Conservation (phyloP, 345 rosid genomes). For the Hibiscus syriacus region DNA sequence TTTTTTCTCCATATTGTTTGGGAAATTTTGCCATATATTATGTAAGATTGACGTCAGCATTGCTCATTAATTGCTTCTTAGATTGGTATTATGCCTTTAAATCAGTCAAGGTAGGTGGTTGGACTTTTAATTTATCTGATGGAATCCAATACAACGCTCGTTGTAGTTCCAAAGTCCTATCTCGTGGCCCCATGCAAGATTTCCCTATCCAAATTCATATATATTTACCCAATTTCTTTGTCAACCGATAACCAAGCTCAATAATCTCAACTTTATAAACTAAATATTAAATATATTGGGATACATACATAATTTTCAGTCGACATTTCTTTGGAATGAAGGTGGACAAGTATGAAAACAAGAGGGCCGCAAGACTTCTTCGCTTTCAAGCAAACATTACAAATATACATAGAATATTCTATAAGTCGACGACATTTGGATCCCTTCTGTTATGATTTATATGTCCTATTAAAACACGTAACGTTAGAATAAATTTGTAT, state of each 20-base stretch:
- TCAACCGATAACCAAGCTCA: slow-evolving; percentile 11
- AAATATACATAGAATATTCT: not conserved
- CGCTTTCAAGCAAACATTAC: not conserved
- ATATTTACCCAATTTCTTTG: not conserved
- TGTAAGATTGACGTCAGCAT: slow-evolving; percentile 1
- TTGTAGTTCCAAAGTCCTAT: slow-evolving; percentile 2
- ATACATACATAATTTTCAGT: not conserved
- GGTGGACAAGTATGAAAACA: not conserved
- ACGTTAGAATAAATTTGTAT: too few species aligned
- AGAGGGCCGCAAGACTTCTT: not conserved
- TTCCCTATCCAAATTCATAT: not conserved
- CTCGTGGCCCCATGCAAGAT: slow-evolving; percentile 9
- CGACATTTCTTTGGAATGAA: too few species aligned
- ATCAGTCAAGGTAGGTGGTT: not conserved
- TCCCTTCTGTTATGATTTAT: not conserved
- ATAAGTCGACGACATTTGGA: not conserved
- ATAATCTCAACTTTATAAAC: not conserved
- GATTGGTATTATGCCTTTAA: not conserved
- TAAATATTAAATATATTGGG: too few species aligned
- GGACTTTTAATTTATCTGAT: not conserved
- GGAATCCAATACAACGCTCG: not conserved
- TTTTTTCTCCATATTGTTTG: too few species aligned
- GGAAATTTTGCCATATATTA: too few species aligned
- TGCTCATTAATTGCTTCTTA: not conserved
- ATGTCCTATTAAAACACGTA: not conserved